Percentiles rank a stretch among this genome's conserved stretches.
Conservation (phyloP, 23 red algal species). For the Cyanidiococcus yangmingshanensis region DNA sequence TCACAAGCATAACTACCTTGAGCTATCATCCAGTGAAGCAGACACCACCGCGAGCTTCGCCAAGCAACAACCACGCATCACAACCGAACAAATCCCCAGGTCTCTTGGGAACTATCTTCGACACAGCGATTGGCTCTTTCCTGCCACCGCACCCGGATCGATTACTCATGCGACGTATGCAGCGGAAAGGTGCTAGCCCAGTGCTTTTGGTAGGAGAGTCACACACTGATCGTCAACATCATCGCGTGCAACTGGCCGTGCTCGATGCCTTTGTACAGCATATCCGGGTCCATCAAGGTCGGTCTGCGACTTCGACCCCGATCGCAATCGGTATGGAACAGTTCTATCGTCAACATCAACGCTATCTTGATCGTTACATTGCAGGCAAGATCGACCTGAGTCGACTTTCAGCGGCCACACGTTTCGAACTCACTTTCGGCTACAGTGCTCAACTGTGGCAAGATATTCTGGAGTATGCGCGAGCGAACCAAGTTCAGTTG, state of each 20-base stretch:
- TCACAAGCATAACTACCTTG: neutral
- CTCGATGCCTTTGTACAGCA: slow-evolving; percentile 3
- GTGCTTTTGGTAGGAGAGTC: slow-evolving; percentile 23
- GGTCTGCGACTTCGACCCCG: neutral
- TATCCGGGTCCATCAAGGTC: neutral
- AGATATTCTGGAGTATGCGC: slow-evolving; percentile 60
- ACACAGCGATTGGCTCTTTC: slow-evolving; percentile 32
- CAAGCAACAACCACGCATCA: neutral
- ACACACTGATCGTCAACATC: slow-evolving; percentile 24
- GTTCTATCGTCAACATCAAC: slow-evolving; percentile 58
- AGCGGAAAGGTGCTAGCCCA: neutral
- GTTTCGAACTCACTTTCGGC: slow-evolving; percentile 58
- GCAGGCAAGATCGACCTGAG: slow-evolving; percentile 34
- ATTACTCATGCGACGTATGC: neutral
- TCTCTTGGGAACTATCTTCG: slow-evolving; percentile 20
- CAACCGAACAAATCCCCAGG: neutral
- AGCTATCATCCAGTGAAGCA: neutral
- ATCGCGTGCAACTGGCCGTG: slow-evolving; percentile 20
- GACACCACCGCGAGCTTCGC: neutral
- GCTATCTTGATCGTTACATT: slow-evolving; percentile 50
- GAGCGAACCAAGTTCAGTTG: slow-evolving; percentile 40
- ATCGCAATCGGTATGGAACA: slow-evolving; percentile 77
- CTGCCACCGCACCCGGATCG: slow-evolving; percentile 20
- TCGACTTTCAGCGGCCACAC: slow-evolving; percentile 33
- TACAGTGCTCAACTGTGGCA: slow-evolving; percentile 42